Conservation (phyloP, 805 yeast species). For the Nakazawaea sp. region DNA sequence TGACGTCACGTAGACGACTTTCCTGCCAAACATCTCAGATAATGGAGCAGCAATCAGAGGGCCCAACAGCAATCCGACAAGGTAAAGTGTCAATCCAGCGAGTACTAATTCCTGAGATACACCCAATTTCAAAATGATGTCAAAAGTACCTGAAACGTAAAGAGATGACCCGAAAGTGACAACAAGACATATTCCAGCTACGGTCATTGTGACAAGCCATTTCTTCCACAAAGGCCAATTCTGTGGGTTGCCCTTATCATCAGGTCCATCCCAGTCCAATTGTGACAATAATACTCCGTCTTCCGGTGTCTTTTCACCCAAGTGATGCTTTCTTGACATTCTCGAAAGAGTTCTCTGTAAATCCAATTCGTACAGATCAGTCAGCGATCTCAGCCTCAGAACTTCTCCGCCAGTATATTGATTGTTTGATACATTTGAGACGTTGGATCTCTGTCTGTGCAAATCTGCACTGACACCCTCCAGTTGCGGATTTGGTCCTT, state of each 20-base stretch:
- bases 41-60: slow-evolving; percentile 69
- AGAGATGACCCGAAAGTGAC: slow-evolving; percentile 73
- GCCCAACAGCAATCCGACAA: slow-evolving; percentile 65
- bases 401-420: no score
- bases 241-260: slow-evolving; percentile 57
- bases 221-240: slow-evolving; percentile 62
- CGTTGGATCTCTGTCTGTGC: no score
- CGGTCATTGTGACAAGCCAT: slow-evolving; percentile 60
- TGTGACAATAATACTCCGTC: slow-evolving; percentile 30
- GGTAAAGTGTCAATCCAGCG: slow-evolving; percentile 63
- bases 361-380: slow-evolving; percentile 9
- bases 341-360: slow-evolving; percentile 6
- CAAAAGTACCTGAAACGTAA: slow-evolving; percentile 58
- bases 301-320: slow-evolving; percentile 14
- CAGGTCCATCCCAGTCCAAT: slow-evolving; percentile 56
- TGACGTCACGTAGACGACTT: slow-evolving; percentile 49
- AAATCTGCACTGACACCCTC: no score
- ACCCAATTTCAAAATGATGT: slow-evolving; percentile 39
- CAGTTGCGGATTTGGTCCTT: no score
- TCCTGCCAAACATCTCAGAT: slow-evolving; percentile 64
- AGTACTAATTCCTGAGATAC: slow-evolving; percentile 55
- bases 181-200: slow-evolving; percentile 59
- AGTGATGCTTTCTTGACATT: background rate
- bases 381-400: no score
- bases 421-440: no score